Evolutionary conservation across 2,329 filamentous ascomycete species (phyloP).

Genomic region (Cytospora paraplurivora): DNA sequence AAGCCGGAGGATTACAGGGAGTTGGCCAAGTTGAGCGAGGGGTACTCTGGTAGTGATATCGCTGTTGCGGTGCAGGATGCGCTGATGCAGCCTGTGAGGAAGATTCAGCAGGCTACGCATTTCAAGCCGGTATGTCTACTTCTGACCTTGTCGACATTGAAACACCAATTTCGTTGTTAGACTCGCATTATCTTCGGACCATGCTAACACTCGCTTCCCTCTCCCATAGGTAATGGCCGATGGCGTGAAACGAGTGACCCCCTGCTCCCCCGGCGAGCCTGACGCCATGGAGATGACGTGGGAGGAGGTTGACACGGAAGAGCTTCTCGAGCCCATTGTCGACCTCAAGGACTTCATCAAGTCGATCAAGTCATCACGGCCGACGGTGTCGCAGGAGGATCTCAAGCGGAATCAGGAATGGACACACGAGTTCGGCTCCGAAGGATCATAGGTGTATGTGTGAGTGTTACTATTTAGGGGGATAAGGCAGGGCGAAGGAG

Average conservation of each 20-base stretch:
- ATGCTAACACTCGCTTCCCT: background rate
- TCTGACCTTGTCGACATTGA: too few species aligned
- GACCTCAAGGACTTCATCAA: constrained; percentile 91
- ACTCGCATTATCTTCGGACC: background rate
- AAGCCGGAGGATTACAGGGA: constrained; percentile 75
- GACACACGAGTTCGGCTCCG: constrained; percentile 95
- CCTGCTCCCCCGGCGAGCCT: constrained; percentile 88
- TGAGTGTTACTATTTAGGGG: background rate
- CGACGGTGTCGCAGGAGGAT: constrained; percentile 88
- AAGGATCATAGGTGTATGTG: constrained; percentile 58
- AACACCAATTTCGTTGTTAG: too few species aligned
- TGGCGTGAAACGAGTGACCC: constrained; percentile 70
- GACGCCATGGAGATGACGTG: constrained; percentile 92
- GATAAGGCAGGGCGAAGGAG: background rate
- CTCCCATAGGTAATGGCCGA: constrained; percentile 45
- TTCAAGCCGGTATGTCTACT: constrained; percentile 78
- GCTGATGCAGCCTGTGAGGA: constrained; percentile 94
- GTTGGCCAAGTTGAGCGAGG: constrained; percentile 81
- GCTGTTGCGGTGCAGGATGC: constrained; percentile 93
- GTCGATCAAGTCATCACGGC: constrained; percentile 83
- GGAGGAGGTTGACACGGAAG: constrained; percentile 81
- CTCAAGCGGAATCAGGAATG: constrained; percentile 83
- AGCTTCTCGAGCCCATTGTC: constrained; percentile 83
- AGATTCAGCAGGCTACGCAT: constrained; percentile 96
- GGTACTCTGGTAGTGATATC: constrained; percentile 96